These are phyloP conservation scores for Eutrema salsugineum DNA, from an alignment of 441 rosid species.

Conservation along the genomic window DNA sequence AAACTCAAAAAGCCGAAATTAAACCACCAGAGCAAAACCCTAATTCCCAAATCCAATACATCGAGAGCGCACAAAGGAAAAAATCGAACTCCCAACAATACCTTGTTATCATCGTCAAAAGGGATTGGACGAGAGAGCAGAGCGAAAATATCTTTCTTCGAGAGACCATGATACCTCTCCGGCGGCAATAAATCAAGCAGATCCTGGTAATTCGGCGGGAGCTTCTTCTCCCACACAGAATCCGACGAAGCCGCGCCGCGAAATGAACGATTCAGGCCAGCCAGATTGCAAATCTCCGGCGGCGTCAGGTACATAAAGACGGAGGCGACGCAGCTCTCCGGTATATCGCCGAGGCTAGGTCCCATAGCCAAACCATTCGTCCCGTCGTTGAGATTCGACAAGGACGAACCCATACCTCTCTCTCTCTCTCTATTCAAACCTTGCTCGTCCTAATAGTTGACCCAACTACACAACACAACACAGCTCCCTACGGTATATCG, in stretches of 20 bases:
- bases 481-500: neutral
- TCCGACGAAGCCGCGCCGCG: conserved; percentile 61
- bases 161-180: conserved; percentile 48
- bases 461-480: conserved; percentile 17
- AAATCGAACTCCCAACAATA: neutral
- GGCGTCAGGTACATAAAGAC: conserved; percentile 55
- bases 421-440: neutral
- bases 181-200: conserved; percentile 57
- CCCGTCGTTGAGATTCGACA: conserved; percentile 63
- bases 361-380: conserved; percentile 49
- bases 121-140: conserved; percentile 61
- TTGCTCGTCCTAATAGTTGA: conserved; percentile 13
- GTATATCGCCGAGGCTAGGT: conserved; percentile 63
- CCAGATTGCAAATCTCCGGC: conserved; percentile 66
- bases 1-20: neutral
- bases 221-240: conserved; percentile 53
- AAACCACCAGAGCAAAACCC: neutral
- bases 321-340: conserved; percentile 60
- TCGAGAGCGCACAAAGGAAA: neutral
- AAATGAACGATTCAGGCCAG: conserved; percentile 49
- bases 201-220: conserved; percentile 50
- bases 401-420: conserved; percentile 61
- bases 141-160: conserved; percentile 56
- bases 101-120: conserved; percentile 70
- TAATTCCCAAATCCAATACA: conserved; percentile 49